Percentiles rank a stretch among this genome's conserved stretches.
Evolutionary conservation across 1,284 basidiomycete species (phyloP).

Genomic region (Trichosporon sp.): DNA sequence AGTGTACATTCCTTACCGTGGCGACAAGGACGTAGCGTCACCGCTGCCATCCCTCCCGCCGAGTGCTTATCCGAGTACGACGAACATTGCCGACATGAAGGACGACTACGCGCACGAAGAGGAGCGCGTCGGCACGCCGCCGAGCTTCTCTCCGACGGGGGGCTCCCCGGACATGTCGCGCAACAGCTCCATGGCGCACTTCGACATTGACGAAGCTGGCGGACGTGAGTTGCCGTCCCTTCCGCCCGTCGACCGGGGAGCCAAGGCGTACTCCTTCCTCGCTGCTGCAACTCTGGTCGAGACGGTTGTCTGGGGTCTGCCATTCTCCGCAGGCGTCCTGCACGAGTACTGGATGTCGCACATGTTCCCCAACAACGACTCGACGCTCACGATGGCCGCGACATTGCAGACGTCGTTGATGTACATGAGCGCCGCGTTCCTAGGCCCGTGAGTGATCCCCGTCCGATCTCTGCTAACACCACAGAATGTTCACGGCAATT

Average conservation of each 20-base stretch:
- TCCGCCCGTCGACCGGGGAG: slow-evolving; percentile 49
- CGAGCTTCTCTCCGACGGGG: background rate
- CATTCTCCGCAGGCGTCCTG: slow-evolving; percentile 53
- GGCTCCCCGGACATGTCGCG: background rate
- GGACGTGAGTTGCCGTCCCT: slow-evolving; percentile 33
- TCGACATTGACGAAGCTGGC: slow-evolving; percentile 17
- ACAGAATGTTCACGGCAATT: slow-evolving; percentile 42
- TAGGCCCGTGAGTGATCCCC: slow-evolving; percentile 25
- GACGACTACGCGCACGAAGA: slow-evolving; percentile 8
- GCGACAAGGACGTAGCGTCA: slow-evolving; percentile 11
- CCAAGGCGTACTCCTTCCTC: slow-evolving; percentile 52
- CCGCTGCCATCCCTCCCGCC: slow-evolving; percentile 17
- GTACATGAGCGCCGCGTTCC: slow-evolving; percentile 24
- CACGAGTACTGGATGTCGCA: slow-evolving; percentile 51
- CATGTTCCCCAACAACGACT: slow-evolving; percentile 41
- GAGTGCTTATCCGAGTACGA: slow-evolving; percentile 5
- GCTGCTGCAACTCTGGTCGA: slow-evolving; percentile 50
- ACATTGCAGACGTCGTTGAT: slow-evolving; percentile 52
- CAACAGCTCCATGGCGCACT: background rate
- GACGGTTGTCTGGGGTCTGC: slow-evolving; percentile 52
- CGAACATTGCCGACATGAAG: background rate
- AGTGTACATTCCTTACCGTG: slow-evolving; percentile 9
- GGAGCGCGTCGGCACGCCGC: slow-evolving; percentile 13
- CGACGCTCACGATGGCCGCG: slow-evolving; percentile 49
- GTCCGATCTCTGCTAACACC: background rate